A percentile compares a stretch with the other conserved stretches of the same genome.
Conservation (phyloP, 768 basidiomycete species). For the Tricholoma bakamatsutake region DNA sequence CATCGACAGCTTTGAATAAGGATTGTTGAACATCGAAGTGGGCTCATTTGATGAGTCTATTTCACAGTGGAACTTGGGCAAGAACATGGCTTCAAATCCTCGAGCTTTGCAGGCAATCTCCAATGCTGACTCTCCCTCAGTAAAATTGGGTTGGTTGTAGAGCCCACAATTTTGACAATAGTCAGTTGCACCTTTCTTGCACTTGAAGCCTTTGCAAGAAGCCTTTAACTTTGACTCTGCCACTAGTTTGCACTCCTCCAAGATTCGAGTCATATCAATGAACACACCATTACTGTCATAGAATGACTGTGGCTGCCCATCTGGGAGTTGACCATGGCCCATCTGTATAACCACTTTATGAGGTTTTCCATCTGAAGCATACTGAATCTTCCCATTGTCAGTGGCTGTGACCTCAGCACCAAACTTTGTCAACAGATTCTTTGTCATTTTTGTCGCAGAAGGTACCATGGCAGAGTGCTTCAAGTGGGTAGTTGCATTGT, state of each 20-base stretch:
- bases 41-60: too few species aligned
- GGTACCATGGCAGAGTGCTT: constrained; percentile 11
- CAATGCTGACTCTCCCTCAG: background rate
- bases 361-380: background rate
- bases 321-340: background rate
- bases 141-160: background rate
- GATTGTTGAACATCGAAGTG: too few species aligned
- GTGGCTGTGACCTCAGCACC: background rate
- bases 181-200: background rate
- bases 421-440: background rate
- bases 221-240: background rate
- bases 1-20: too few species aligned
- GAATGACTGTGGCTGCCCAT: constrained; percentile 2
- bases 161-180: background rate
- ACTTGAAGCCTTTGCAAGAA: background rate
- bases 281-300: background rate
- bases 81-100: too few species aligned
- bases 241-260: background rate
- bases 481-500: constrained; percentile 17
- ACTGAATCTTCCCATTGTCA: background rate
- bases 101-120: too few species aligned
- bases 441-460: constrained; percentile 6
- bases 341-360: constrained; percentile 1
- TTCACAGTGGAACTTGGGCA: too few species aligned
- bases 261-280: background rate